Evolutionary conservation across 148 eudicot genomes (phyloP), one percentile per base, ranked within the genome.

Genomic region (Camellia lanceoleosa): DNA sequence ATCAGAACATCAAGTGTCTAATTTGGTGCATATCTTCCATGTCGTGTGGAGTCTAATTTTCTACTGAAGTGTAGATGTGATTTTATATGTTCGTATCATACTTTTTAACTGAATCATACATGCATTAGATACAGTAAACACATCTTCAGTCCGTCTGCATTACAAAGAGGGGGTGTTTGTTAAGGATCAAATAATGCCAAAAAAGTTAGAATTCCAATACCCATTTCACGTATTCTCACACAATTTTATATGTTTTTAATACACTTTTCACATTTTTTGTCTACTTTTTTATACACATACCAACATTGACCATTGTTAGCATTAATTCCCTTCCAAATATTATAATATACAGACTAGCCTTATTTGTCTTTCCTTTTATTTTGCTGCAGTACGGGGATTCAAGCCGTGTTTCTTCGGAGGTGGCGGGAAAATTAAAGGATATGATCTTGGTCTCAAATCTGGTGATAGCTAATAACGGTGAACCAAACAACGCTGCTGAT

Each of bases 361-460:
- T 12, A 75, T 3, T n/a, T 19, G 23, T 44, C 47, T 16, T 68
- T 69, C 4, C 43, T 12, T 42, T 56, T 56, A 12, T 42, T 72
- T 73, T 73, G 59, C 7, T 71, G 63, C 73, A 80, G 82, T 55
- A 63, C 5, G 20, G 7, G 7, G 82, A 73, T 64, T n/a, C 58
- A 18, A 73, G 14, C 52, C 78, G 64, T 13, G 43, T 63, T 46
- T 80, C 72, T 74, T 80, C 82, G 2, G 78, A 64, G 19, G 5
- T 73, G 14, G 62, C 73, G 43, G 71, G 30, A 11, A 64, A 80
- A 80, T 42, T 73, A 43, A 74, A 73, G 49, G 82, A 73, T 2
- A 23, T 73, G 55, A 10, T 73, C 43, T n/a, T 64, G 78, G 15
- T 54, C 64, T 54, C 82, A 10, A 64, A 71, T 79, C 5, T 71